Conservation (phyloP, 1,139 yeast genomes). For the Protomyces arabidopsidicola region DNA sequence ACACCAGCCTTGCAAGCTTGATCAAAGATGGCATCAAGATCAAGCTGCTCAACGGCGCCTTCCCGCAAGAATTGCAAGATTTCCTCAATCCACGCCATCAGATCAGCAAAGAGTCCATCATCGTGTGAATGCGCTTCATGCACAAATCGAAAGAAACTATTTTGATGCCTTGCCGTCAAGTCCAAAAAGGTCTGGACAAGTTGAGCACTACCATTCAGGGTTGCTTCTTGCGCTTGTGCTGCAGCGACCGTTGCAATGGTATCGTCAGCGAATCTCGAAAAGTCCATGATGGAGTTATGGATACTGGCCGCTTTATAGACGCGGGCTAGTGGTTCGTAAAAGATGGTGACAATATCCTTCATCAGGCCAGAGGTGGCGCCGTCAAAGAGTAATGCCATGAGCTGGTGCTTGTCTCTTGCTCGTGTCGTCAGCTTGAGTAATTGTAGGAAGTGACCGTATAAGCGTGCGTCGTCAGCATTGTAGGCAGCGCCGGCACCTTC, state of each 20-base stretch:
- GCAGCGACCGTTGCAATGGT: slow-evolving; percentile 52
- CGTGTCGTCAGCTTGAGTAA: slow-evolving; percentile 62
- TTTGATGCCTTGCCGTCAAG: slow-evolving; percentile 65
- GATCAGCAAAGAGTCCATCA: slow-evolving; percentile 63
- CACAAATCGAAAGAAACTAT: slow-evolving; percentile 64
- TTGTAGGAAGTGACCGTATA: slow-evolving; percentile 49
- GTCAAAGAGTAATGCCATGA: slow-evolving; percentile 79
- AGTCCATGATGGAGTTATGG: slow-evolving; percentile 67
- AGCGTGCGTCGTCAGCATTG: slow-evolving; percentile 34
- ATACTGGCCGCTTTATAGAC: slow-evolving; percentile 72
- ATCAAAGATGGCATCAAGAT: slow-evolving; percentile 38
- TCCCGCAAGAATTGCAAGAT: slow-evolving; percentile 59
- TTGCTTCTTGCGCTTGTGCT: slow-evolving; percentile 49
- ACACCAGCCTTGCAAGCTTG: slow-evolving; percentile 6
- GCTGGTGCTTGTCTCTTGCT: slow-evolving; percentile 65
- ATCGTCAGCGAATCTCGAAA: slow-evolving; percentile 70
- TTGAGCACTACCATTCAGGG: slow-evolving; percentile 44
- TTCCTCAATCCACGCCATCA: slow-evolving; percentile 65
- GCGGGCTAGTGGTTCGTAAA: slow-evolving; percentile 77
- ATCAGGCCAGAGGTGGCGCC: slow-evolving; percentile 68
- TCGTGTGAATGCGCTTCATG: slow-evolving; percentile 74
- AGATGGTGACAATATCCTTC: slow-evolving; percentile 66
- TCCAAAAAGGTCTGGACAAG: slow-evolving; percentile 63
- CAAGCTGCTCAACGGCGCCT: slow-evolving; percentile 43
- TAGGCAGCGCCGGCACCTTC: slow-evolving; percentile 31